These are phyloP conservation scores for Lentinula guzmanii DNA, from an alignment of 768 basidiomycete genomes.

Conservation along the genomic window DNA sequence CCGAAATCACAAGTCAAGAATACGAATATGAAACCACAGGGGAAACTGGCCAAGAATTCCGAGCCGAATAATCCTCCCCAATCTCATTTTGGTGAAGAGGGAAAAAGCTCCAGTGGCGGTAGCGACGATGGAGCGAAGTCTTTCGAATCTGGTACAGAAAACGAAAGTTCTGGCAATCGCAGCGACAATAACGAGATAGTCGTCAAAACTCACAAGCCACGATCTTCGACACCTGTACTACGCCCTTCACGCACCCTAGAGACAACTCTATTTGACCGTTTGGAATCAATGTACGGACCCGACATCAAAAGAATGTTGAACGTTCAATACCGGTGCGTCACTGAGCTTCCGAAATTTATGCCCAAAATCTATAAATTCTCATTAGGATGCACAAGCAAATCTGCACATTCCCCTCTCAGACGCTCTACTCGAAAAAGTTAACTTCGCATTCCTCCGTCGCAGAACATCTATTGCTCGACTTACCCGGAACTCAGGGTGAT, in stretches of 20 bases:
- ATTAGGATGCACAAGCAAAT: slow-evolving; percentile 83
- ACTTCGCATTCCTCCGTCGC: slow-evolving; percentile 68
- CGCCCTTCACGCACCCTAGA: slow-evolving; percentile 38
- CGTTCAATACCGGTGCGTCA: slow-evolving; percentile 76
- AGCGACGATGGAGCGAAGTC: neutral
- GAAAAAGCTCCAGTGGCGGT: neutral
- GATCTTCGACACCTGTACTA: neutral
- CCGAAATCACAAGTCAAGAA: slow-evolving; percentile 6
- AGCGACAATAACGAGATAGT: neutral
- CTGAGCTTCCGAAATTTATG: neutral
- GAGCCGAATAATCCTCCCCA: neutral
- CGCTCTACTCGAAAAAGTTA: slow-evolving; percentile 70
- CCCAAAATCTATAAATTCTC: neutral
- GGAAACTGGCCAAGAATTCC: neutral
- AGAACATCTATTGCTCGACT: slow-evolving; percentile 62
- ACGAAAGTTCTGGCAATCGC: neutral
- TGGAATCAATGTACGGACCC: slow-evolving; percentile 83
- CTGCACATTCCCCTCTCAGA: slow-evolving; percentile 78
- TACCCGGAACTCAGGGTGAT: slow-evolving; percentile 39
- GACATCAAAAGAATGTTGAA: slow-evolving; percentile 82
- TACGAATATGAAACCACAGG: neutral
- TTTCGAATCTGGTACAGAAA: neutral
- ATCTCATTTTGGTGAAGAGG: neutral
- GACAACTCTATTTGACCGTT: slow-evolving; percentile 86
- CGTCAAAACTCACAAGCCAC: neutral